phyloP scores from a whole-genome alignment of 176 grass and related monocot species.

The Paspalum vaginatum region DNA sequence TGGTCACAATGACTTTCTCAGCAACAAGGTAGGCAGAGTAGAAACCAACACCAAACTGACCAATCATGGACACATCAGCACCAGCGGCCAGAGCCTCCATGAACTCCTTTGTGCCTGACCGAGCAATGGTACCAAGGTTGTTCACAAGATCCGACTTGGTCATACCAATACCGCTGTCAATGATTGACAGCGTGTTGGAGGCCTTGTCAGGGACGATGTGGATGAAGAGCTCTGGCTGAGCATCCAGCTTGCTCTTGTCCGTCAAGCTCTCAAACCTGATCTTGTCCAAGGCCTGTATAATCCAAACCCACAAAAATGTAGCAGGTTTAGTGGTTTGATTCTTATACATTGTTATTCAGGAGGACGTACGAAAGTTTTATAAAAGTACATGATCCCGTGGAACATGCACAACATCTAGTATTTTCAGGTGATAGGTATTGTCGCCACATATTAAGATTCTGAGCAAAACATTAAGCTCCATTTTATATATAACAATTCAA shows the following conservation, averaged over 20 bases:
- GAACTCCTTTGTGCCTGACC: constrained; percentile 92
- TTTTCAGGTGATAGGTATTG: too few species aligned
- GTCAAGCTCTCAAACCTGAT: constrained; percentile 97
- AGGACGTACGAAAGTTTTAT: fast-evolving
- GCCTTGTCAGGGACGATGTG: constrained; percentile 95
- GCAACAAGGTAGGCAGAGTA: constrained; percentile 96
- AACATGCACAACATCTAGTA: not conserved
- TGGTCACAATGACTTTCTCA: constrained; percentile 77
- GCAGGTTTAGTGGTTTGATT: not conserved
- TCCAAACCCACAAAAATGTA: not conserved
- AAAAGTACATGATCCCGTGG: too few species aligned
- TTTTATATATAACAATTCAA: too few species aligned
- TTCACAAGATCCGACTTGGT: constrained; percentile 97
- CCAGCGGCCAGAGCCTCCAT: constrained; percentile 97
- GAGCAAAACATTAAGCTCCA: too few species aligned
- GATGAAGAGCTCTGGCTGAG: constrained; percentile 94
- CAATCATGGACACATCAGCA: constrained; percentile 99
- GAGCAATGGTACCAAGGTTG: constrained; percentile 97
- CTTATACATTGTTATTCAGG: not conserved
- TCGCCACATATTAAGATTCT: too few species aligned
- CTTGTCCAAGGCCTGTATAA: constrained; percentile 94
- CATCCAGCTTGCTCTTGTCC: constrained; percentile 97
- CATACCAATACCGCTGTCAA: constrained; percentile 93
- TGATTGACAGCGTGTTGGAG: constrained; percentile 65
- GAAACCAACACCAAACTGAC: constrained; percentile 95